Conservation (phyloP, 176 grass and related monocot genomes). For the Canna indica region DNA sequence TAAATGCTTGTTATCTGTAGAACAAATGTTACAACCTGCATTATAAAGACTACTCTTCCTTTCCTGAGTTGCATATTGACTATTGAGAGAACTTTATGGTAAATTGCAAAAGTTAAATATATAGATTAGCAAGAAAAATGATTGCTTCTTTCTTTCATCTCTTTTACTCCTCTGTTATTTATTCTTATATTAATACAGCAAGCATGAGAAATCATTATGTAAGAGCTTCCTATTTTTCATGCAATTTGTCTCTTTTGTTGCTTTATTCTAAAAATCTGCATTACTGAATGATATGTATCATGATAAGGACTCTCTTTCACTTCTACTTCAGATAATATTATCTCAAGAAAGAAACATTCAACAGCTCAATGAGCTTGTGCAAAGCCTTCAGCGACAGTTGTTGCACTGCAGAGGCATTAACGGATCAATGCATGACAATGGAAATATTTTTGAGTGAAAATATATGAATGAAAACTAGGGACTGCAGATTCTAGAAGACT, state of each 20-base stretch:
- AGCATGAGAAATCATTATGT: neutral
- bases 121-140: no score
- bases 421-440: neutral
- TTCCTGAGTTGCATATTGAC: neutral
- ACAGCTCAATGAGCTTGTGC: constrained; percentile 7
- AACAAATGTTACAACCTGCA: neutral
- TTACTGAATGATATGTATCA: neutral
- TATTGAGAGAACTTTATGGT: no score
- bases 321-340: constrained; percentile 6
- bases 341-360: constrained; percentile 15
- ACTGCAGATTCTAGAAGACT: neutral
- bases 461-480: neutral
- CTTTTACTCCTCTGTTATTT: neutral
- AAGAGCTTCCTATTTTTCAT: neutral
- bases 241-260: neutral
- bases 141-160: neutral
- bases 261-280: neutral
- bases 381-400: constrained; percentile 11
- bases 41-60: neutral
- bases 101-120: no score
- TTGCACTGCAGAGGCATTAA: constrained; percentile 5
- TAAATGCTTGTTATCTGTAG: neutral
- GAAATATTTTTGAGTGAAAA: neutral
- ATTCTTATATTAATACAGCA: neutral
- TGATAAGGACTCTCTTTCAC: neutral